Conservation (phyloP, 2,329 filamentous ascomycete genomes). For the Fusarium setosum region DNA sequence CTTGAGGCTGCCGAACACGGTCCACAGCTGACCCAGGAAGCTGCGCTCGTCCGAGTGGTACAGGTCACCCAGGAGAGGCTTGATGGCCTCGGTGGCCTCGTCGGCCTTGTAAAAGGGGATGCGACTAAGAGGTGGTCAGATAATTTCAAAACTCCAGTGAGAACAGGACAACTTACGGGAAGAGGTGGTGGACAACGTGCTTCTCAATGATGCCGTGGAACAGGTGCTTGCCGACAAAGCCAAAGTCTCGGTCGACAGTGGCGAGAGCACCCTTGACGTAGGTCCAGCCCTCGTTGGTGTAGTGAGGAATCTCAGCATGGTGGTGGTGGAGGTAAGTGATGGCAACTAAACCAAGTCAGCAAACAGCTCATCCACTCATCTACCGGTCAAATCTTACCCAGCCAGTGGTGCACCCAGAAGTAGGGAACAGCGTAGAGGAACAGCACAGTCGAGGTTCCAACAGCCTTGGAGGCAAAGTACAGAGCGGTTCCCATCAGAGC, state of each 20-base stretch:
- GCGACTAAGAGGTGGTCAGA: constrained; percentile 30
- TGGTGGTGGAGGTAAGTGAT: constrained; percentile 83
- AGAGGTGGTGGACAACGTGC: constrained; percentile 71
- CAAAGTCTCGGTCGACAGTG: constrained; percentile 72
- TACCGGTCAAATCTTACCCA: constrained; percentile 57
- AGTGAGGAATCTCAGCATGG: constrained; percentile 58
- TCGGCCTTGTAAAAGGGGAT: constrained; percentile 61
- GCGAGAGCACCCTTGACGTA: constrained; percentile 70
- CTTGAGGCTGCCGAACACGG: constrained; percentile 44
- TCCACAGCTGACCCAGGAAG: constrained; percentile 45
- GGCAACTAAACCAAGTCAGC: constrained; percentile 60
- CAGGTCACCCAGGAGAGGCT: constrained; percentile 90
- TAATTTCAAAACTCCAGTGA: neutral
- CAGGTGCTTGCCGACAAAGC: constrained; percentile 70
- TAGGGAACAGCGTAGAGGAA: constrained; percentile 74
- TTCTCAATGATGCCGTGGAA: constrained; percentile 72
- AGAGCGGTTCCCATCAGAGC: constrained; percentile 61
- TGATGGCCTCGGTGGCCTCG: constrained; percentile 73
- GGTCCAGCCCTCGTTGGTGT: constrained; percentile 65
- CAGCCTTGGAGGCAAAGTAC: constrained; percentile 61
- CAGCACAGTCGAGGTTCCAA: constrained; percentile 68
- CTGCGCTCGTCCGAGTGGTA: constrained; percentile 68
- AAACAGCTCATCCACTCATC: neutral
- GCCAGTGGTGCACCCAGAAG: constrained; percentile 78
- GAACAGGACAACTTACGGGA: constrained; percentile 49